Percentiles rank a stretch among this genome's conserved stretches.
These are phyloP conservation scores for Bipolaris gigantea DNA, from an alignment of 2,329 filamentous ascomycete species.

Conservation along the genomic window DNA sequence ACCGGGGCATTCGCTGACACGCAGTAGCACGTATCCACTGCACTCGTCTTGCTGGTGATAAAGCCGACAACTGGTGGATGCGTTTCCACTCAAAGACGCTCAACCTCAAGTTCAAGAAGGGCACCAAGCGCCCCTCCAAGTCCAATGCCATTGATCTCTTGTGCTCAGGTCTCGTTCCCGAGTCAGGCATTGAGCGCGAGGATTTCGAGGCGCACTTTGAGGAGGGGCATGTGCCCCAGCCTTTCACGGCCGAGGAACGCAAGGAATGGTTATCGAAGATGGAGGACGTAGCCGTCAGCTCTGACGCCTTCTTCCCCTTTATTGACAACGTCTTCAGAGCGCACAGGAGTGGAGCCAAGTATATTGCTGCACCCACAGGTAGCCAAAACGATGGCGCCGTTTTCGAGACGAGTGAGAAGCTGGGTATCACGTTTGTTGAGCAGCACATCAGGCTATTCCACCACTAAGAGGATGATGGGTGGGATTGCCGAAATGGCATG, in stretches of 20 bases:
- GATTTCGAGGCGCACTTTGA: slow-evolving; percentile 90
- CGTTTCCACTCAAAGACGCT: slow-evolving; percentile 92
- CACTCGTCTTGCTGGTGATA: slow-evolving; percentile 94
- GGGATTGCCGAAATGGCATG: neutral
- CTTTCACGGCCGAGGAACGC: slow-evolving; percentile 83
- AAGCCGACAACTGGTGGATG: slow-evolving; percentile 99
- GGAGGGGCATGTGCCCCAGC: slow-evolving; percentile 68
- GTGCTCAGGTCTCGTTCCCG: slow-evolving; percentile 85
- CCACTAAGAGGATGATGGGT: slow-evolving; percentile 61
- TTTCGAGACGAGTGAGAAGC: slow-evolving; percentile 86
- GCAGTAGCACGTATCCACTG: slow-evolving; percentile 80
- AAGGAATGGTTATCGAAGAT: slow-evolving; percentile 84
- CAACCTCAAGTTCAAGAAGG: slow-evolving; percentile 93
- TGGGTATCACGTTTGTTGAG: slow-evolving; percentile 92
- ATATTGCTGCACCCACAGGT: slow-evolving; percentile 89
- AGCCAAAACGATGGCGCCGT: slow-evolving; percentile 83
- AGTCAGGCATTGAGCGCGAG: slow-evolving; percentile 78
- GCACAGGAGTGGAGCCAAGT: slow-evolving; percentile 86
- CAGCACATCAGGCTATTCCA: slow-evolving; percentile 94
- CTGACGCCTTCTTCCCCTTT: slow-evolving; percentile 98
- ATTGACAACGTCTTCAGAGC: slow-evolving; percentile 97
- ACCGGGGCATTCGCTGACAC: slow-evolving; percentile 3
- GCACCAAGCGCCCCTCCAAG: slow-evolving; percentile 94
- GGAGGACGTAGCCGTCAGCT: slow-evolving; percentile 80
- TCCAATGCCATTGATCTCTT: slow-evolving; percentile 97